Evolutionary conservation across 2,329 filamentous ascomycete species (phyloP).

Genomic region (Blumeriella jaapii): DNA sequence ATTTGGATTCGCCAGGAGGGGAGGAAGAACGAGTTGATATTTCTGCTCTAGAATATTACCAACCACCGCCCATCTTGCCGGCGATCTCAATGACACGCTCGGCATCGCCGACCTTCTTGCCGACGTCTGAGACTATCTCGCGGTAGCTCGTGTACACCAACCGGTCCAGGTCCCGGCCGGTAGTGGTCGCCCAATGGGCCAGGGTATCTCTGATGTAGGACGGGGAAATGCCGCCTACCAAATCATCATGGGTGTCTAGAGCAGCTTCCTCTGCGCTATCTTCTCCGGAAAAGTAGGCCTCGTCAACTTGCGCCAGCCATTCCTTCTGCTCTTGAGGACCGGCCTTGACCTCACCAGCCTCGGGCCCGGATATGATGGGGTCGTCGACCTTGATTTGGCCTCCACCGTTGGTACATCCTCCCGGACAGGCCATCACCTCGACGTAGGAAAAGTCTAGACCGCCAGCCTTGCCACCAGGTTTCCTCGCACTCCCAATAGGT

Average conservation of each 20-base stretch:
- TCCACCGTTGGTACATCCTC: slow-evolving; percentile 96
- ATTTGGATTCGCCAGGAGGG: slow-evolving; percentile 60
- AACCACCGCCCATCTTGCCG: slow-evolving; percentile 84
- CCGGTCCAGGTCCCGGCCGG: slow-evolving; percentile 57
- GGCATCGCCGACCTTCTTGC: slow-evolving; percentile 61
- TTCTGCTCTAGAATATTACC: slow-evolving; percentile 46
- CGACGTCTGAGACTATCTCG: slow-evolving; percentile 89
- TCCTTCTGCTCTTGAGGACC: slow-evolving; percentile 73
- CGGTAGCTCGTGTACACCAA: slow-evolving; percentile 80
- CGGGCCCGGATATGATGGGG: slow-evolving; percentile 44
- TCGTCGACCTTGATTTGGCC: slow-evolving; percentile 91
- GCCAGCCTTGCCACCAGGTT: slow-evolving; percentile 36
- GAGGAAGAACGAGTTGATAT: slow-evolving; percentile 39
- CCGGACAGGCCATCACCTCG: slow-evolving; percentile 97
- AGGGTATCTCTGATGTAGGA: slow-evolving; percentile 56
- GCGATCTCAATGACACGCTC: slow-evolving; percentile 81
- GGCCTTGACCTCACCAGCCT: slow-evolving; percentile 40
- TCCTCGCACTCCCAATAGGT: slow-evolving; percentile 43
- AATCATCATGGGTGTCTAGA: slow-evolving; percentile 27
- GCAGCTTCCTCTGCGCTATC: slow-evolving; percentile 31
- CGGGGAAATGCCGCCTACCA: slow-evolving; percentile 55
- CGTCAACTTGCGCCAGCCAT: slow-evolving; percentile 73
- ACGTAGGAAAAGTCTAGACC: slow-evolving; percentile 75
- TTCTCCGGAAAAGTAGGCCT: slow-evolving; percentile 77
- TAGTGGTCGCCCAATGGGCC: slow-evolving; percentile 63